phyloP scores from a whole-genome alignment of 805 yeast genomes.

The Wickerhamomyces chambardii region DNA sequence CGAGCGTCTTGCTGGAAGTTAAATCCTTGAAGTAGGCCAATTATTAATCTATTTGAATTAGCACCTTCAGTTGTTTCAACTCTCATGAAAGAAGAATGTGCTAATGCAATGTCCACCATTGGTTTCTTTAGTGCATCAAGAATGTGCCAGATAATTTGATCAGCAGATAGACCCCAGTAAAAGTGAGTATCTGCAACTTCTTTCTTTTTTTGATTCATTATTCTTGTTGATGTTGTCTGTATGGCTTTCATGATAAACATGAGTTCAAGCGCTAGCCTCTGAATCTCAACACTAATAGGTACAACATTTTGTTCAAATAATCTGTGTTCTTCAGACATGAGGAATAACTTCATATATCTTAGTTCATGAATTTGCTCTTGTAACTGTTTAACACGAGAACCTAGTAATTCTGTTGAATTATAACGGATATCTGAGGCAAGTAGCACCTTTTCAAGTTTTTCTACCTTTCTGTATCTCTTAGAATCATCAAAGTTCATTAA shows the following conservation, averaged over 20 bases:
- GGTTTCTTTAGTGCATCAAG: slow-evolving; percentile 37
- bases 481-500: slow-evolving; percentile 26
- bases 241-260: slow-evolving; percentile 34
- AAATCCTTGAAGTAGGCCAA: slow-evolving; percentile 40
- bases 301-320: slow-evolving; percentile 26
- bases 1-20: slow-evolving; percentile 37
- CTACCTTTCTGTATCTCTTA: slow-evolving; percentile 29
- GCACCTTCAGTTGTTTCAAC: slow-evolving; percentile 45
- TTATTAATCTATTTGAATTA: slow-evolving; percentile 34
- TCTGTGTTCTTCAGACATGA: slow-evolving; percentile 26
- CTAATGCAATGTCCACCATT: slow-evolving; percentile 44
- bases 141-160: slow-evolving; percentile 50
- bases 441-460: slow-evolving; percentile 38
- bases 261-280: slow-evolving; percentile 26
- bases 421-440: slow-evolving; percentile 43
- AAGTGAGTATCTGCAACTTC: slow-evolving; percentile 16
- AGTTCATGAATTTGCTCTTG: slow-evolving; percentile 35
- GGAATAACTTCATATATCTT: slow-evolving; percentile 28
- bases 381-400: slow-evolving; percentile 38
- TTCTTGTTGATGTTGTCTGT: slow-evolving; percentile 22
- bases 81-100: slow-evolving; percentile 35
- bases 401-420: slow-evolving; percentile 22
- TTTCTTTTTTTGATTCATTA: slow-evolving; percentile 12
- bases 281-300: slow-evolving; percentile 24
- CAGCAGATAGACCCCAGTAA: slow-evolving; percentile 42